Base-by-base conservation (phyloP, 345 rosid genomes). In the Rhodomyrtus tomentosa region DNA sequence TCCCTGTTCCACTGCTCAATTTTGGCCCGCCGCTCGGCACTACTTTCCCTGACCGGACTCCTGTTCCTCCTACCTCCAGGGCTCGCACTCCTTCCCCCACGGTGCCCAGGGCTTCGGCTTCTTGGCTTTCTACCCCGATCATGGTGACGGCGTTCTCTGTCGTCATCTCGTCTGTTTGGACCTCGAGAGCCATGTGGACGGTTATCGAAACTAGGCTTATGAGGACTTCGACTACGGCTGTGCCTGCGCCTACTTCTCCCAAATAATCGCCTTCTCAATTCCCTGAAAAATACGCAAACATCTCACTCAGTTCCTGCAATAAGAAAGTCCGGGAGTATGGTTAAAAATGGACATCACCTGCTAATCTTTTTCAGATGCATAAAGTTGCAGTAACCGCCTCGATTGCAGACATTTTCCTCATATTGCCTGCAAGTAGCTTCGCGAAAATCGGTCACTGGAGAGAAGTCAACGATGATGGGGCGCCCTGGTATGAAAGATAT, bases 1-100 rank as follows among this genome's bases (percentile, higher is more conserved):
- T 91, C 95, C 89, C 90, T 88, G 85, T 92, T 92, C 93, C 95
- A 92, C 68, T 87, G 93, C 87, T 89, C 93, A 40, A 92, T 91
- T 85, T 88, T 91, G 22, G 93, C 95, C 82, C 92, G 83, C 68
- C 93, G 89, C 86, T 92, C 95, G 24, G 50, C 93, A 85, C 93
- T 91, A 50, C 89, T 87, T 82, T 91, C 93, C 81, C 93, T 85
- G 48, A 82, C 92, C 10, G 91, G 92, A 72, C 92, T 90, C 81
- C 91, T 87, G 80, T 89, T 89, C 52, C 88, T 86, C 87, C 91
- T 86, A 62, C 84, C 85, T 32, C 58, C 84, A 10, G 93, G 93
- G 84, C 92, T 91, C 55, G 85, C 85, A 79, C 90, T 87, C 42
- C 87, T 50, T 84, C 91, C 88, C 50, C 91, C 88, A 73, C 89